Conservation (phyloP, 495 filamentous ascomycete species). For the Pyrenula massariospora region DNA sequence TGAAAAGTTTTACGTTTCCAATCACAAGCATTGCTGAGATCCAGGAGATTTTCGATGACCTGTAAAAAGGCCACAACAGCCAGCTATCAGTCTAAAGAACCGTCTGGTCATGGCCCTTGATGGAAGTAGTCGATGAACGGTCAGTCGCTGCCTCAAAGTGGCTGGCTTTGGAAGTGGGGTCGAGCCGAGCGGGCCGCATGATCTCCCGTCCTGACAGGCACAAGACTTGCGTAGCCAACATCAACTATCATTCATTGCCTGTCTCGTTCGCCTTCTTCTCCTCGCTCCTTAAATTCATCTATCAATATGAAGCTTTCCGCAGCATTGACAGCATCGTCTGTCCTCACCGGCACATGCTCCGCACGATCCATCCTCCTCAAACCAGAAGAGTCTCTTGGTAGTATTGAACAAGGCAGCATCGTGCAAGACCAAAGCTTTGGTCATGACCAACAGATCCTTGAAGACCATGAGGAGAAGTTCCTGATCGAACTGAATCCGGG, state of each 20-base stretch:
- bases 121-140: too few relatives aligned
- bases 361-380: neutral
- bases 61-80: too few relatives aligned
- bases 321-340: neutral
- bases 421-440: too few relatives aligned
- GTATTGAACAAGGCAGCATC: neutral
- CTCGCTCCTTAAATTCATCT: neutral
- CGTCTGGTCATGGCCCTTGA: too few relatives aligned
- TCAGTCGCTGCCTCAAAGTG: too few relatives aligned
- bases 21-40: too few relatives aligned
- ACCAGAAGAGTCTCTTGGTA: neutral
- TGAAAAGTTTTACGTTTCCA: too few relatives aligned
- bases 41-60: too few relatives aligned
- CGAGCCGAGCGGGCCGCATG: neutral
- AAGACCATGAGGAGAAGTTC: constrained; percentile 35
- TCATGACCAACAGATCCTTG: too few relatives aligned
- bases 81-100: too few relatives aligned
- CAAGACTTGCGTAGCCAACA: neutral
- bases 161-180: too few relatives aligned
- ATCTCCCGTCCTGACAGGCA: neutral
- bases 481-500: constrained; percentile 85
- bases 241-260: neutral
- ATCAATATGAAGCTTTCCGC: neutral
- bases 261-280: neutral
- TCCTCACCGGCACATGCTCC: neutral